phyloP scores from a whole-genome alignment of 2,329 filamentous ascomycete species.

The Endoconidiophora laricicola region DNA sequence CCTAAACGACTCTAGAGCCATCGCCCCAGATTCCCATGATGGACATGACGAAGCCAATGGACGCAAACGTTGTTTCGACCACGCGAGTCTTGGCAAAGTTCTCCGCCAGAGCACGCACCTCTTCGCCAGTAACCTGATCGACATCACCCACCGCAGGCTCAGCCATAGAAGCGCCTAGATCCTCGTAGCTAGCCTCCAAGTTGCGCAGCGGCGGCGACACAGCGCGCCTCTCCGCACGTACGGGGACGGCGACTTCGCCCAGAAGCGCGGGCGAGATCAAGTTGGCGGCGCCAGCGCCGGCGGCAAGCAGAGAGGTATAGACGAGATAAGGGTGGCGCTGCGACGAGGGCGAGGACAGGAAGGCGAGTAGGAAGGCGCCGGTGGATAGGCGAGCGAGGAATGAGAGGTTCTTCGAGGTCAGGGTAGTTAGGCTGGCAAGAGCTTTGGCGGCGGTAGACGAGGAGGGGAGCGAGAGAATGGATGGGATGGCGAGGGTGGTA shows the following conservation, averaged over 20 bases:
- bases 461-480: conserved; percentile 65
- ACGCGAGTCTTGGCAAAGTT: conserved; percentile 36
- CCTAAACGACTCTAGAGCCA: conserved; percentile 22
- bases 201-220: conserved; percentile 16
- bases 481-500: conserved; percentile 59
- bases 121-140: conserved; percentile 40
- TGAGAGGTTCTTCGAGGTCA: conserved; percentile 48
- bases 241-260: conserved; percentile 17
- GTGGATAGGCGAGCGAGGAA: conserved; percentile 52
- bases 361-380: conserved; percentile 60
- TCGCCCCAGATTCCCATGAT: conserved; percentile 52
- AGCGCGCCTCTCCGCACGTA: conserved; percentile 15
- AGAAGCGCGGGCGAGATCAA: conserved; percentile 30
- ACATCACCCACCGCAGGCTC: conserved; percentile 27
- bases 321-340: conserved; percentile 77
- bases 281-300: conserved; percentile 40
- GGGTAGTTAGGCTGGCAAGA: conserved; percentile 48
- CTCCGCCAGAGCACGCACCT: conserved; percentile 40
- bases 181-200: conserved; percentile 59
- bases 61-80: conserved; percentile 35
- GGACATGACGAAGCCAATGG: conserved; percentile 42
- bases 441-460: conserved; percentile 54
- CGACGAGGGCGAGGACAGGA: conserved; percentile 54
- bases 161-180: conserved; percentile 30
- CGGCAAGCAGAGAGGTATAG: conserved; percentile 60